A percentile compares a stretch with the other conserved stretches of the same genome.
Evolutionary conservation across 768 basidiomycete species (phyloP).

Genomic region (Leccinum arenicola): DNA sequence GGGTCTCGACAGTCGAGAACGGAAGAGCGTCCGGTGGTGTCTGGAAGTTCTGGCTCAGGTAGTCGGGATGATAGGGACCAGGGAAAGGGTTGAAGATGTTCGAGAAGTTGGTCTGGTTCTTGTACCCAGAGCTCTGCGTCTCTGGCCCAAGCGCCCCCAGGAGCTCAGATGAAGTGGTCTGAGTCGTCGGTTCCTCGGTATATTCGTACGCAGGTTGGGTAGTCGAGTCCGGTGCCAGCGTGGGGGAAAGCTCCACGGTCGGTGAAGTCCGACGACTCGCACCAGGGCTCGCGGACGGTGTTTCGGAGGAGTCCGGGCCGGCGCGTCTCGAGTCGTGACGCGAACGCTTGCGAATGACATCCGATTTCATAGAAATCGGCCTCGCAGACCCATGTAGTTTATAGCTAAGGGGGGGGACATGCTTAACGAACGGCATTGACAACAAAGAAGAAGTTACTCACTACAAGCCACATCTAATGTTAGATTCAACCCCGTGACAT

Average conservation of each 20-base stretch:
- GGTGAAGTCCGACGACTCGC: conserved; percentile 75
- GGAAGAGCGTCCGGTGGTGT: conserved; percentile 50
- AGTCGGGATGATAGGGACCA: conserved; percentile 75
- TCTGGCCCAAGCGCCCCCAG: conserved; percentile 43
- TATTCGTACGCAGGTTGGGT: conserved; percentile 55
- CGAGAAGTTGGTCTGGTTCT: conserved; percentile 29
- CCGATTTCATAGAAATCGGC: conserved; percentile 89
- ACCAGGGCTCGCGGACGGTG: conserved; percentile 73
- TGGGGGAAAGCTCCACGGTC: conserved; percentile 56
- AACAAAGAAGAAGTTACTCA: conserved; percentile 32
- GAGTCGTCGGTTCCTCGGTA: conserved; percentile 40
- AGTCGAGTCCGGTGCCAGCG: conserved; percentile 68
- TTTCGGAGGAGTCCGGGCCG: conserved; percentile 54
- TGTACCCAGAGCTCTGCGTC: conserved; percentile 24
- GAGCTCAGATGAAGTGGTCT: conserved; percentile 49
- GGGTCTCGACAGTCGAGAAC: conserved; percentile 46
- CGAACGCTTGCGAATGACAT: conserved; percentile 84
- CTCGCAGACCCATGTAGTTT: conserved; percentile 84
- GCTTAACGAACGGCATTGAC: conserved; percentile 5
- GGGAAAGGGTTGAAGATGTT: conserved; percentile 50
- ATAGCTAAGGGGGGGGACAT: conserved; percentile 41
- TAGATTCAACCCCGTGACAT: conserved; percentile 2
- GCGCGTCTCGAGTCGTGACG: conserved; percentile 72
- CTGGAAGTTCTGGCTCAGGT: conserved; percentile 51
- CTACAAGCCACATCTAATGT: conserved; percentile 72